A percentile compares a stretch with the other conserved stretches of the same genome.
Evolutionary conservation across 2,329 filamentous ascomycete species (phyloP).

Genomic region (Dryadomyces quercus-mongolicae): DNA sequence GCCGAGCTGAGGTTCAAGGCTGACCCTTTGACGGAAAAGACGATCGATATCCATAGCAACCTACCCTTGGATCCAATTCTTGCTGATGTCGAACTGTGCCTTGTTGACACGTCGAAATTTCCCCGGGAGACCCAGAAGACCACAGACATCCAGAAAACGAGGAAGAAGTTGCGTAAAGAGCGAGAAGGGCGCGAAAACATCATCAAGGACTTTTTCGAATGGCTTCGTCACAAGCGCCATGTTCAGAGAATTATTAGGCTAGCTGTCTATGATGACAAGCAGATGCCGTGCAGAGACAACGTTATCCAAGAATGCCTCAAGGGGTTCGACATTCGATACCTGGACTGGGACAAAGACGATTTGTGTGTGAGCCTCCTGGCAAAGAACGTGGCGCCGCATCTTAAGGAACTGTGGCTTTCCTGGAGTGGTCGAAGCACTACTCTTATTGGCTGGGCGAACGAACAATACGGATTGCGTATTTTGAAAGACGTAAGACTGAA

Average conservation of each 20-base stretch:
- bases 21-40: background rate
- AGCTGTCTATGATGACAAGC: background rate
- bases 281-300: background rate
- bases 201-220: background rate
- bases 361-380: background rate
- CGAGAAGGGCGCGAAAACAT: background rate
- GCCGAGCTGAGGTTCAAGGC: background rate
- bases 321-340: background rate
- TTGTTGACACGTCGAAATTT: background rate
- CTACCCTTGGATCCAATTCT: background rate
- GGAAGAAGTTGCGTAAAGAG: background rate
- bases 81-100: background rate
- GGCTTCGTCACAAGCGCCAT: background rate
- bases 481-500: background rate
- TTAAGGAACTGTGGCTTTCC: background rate
- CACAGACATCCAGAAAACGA: background rate
- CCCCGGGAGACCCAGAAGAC: background rate
- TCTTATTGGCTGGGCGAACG: background rate
- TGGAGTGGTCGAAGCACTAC: background rate
- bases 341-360: constrained; percentile 1
- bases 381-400: background rate
- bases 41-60: background rate
- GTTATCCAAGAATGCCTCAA: background rate
- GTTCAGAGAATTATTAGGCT: background rate
- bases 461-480: background rate